Evolutionary conservation across 2,329 filamentous ascomycete genomes (phyloP).

Genomic region (Alternaria infectoria): DNA sequence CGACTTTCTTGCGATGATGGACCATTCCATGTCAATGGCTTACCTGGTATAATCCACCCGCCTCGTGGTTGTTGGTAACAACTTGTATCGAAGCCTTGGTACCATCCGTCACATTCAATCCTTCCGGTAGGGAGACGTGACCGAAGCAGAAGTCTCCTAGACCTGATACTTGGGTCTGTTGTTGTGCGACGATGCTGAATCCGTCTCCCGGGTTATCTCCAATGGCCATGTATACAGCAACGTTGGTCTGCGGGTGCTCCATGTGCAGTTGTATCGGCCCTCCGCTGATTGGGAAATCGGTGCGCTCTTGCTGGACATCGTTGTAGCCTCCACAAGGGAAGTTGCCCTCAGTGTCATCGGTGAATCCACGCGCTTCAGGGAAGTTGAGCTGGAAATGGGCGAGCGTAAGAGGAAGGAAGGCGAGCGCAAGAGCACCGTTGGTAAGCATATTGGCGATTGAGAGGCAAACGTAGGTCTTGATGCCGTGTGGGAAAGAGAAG

Average conservation of each 20-base stretch:
- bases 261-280: slow-evolving; percentile 60
- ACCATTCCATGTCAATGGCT: slow-evolving; percentile 17
- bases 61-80: slow-evolving; percentile 65
- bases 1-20: not conserved
- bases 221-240: slow-evolving; percentile 62
- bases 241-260: slow-evolving; percentile 59
- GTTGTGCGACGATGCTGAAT: slow-evolving; percentile 73
- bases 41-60: slow-evolving; percentile 69
- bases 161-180: slow-evolving; percentile 65
- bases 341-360: slow-evolving; percentile 54
- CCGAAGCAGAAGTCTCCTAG: slow-evolving; percentile 71
- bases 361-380: slow-evolving; percentile 58
- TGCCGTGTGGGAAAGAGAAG: not conserved
- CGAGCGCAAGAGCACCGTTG: slow-evolving; percentile 46
- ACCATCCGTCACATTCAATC: slow-evolving; percentile 63
- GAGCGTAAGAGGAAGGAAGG: slow-evolving; percentile 53
- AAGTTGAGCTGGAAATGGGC: slow-evolving; percentile 65
- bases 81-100: slow-evolving; percentile 72
- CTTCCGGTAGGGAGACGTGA: slow-evolving; percentile 60
- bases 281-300: slow-evolving; percentile 56
- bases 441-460: slow-evolving; percentile 37
- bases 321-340: slow-evolving; percentile 61
- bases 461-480: not conserved
- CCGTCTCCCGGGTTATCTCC: slow-evolving; percentile 61
- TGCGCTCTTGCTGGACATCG: slow-evolving; percentile 53